Evolutionary conservation across 371 early-diverging fungal species (phyloP).

Genomic region (Mucor racemosus): DNA sequence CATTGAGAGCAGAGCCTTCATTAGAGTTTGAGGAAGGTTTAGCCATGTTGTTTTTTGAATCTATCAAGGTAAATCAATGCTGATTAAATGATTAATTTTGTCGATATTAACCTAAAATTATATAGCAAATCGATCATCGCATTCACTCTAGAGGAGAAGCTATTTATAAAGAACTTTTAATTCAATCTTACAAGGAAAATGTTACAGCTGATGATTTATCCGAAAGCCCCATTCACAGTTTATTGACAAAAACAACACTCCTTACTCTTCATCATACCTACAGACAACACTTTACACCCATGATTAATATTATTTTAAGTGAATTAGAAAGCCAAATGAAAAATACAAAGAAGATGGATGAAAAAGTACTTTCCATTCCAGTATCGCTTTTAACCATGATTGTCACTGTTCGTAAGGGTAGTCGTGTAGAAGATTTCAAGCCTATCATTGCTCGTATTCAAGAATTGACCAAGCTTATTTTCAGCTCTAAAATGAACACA

Average conservation of each 20-base stretch:
- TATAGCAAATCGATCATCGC: slow-evolving; percentile 59
- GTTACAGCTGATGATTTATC: slow-evolving; percentile 25
- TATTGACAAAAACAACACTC: slow-evolving; percentile 56
- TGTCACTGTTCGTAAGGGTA: slow-evolving; percentile 63
- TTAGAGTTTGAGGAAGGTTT: slow-evolving; percentile 74
- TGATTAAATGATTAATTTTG: neutral
- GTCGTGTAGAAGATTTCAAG: slow-evolving; percentile 57
- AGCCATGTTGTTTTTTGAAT: slow-evolving; percentile 80
- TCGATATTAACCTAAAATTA: neutral
- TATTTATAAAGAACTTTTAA: slow-evolving; percentile 55
- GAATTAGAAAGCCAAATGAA: slow-evolving; percentile 44
- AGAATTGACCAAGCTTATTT: slow-evolving; percentile 33
- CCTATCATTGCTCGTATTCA: slow-evolving; percentile 39
- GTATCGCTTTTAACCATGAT: slow-evolving; percentile 54
- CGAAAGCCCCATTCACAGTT: slow-evolving; percentile 25
- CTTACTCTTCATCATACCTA: slow-evolving; percentile 62
- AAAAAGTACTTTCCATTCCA: slow-evolving; percentile 43
- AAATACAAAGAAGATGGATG: slow-evolving; percentile 28
- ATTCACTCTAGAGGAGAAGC: slow-evolving; percentile 62
- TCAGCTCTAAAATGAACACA: slow-evolving; percentile 7
- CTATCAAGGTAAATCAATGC: slow-evolving; percentile 62
- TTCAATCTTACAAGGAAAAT: slow-evolving; percentile 45
- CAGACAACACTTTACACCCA: slow-evolving; percentile 54
- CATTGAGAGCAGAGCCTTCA: slow-evolving; percentile 53
- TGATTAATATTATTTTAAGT: slow-evolving; percentile 54